Conservation (phyloP, 306 rosid genomes). For the Erythrophleum fordii region DNA sequence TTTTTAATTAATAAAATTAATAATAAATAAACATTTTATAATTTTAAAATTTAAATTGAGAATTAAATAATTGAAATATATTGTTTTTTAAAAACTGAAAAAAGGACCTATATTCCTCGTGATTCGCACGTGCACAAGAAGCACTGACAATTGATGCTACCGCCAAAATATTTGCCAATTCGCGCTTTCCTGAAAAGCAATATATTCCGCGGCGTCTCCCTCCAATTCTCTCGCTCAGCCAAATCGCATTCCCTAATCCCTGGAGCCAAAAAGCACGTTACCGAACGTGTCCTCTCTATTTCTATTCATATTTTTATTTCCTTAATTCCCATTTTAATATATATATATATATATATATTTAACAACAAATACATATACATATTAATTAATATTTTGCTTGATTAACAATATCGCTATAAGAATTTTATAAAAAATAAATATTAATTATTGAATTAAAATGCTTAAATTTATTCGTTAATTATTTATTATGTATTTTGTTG, state of each 20-base stretch:
- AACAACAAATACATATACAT: no score
- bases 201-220: neutral
- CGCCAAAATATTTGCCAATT: neutral
- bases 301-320: neutral
- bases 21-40: no score
- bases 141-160: neutral
- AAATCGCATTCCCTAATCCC: neutral
- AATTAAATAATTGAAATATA: no score
- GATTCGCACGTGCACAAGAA: neutral
- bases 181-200: neutral
- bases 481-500: no score
- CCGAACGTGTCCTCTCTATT: neutral
- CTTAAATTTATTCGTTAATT: no score
- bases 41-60: no score
- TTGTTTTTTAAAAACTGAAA: neutral
- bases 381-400: neutral
- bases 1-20: no score
- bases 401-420: no score
- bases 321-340: neutral
- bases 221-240: neutral
- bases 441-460: no score
- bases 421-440: no score
- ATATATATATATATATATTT: no score
- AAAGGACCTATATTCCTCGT: neutral
- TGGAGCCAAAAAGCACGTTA: neutral